Base-by-base conservation (phyloP, 176 grass and related monocot species). In the Tuctoria greenei region DNA sequence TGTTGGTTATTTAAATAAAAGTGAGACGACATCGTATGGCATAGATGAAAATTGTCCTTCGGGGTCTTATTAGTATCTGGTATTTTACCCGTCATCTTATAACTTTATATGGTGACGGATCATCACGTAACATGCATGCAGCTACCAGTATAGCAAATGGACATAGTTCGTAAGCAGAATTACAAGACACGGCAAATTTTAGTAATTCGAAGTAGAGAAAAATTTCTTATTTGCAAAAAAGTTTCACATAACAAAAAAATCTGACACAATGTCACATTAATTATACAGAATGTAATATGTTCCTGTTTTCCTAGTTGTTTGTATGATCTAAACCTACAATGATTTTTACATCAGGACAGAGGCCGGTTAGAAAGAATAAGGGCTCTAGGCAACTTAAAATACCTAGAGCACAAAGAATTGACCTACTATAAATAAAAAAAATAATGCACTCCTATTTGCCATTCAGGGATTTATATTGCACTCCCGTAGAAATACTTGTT, bases 401-500 rank as follows among this genome's bases (percentile, higher is more conserved):
- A 69, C 84, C 80, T 79, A 78, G 84, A 74, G 67, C 83, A 76
- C 52, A 90, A 86, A 87, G 73, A 93, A 93, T 93, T 35, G 31
- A 72, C 47, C 72, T 81, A 84, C 31, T 31, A 31, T 2, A 31
- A 73, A 24, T 24, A 60, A 74, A 11, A 24, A 39, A 44, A 39
- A 42, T 12, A 31, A 75, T 37, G 36, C 27, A 69, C 10, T 26
- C 24, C 9, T 60, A n/a, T 37, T 63, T 20, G 67, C 61, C 20
- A 39, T 24, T 89, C 76, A 96, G 2, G 75, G 76, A 76, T 81
- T 83, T 64, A 96, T 86, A 73, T 86, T 88, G 87, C 87, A 96
- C 28, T 90, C 79, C 23, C 79, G 85, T 69, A 96, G 28, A 68
- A 72, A 93, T 60, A 72, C 58, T 35, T 86, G 76, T 63, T 88